Evolutionary conservation across 2,329 filamentous ascomycete species (phyloP).

Genomic region (Talaromyces sp.): DNA sequence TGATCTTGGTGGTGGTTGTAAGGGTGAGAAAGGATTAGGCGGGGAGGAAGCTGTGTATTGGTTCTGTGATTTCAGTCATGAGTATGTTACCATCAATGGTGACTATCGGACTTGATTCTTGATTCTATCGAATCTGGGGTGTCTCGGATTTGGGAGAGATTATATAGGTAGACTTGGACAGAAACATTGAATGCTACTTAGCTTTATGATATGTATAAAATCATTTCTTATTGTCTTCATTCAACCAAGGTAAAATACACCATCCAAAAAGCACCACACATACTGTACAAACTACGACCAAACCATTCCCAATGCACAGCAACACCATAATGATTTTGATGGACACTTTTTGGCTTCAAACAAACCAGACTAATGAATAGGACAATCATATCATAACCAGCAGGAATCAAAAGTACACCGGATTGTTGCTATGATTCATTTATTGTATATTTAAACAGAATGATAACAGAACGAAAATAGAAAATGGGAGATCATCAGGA

Average conservation of each 20-base stretch:
- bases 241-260: neutral
- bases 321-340: neutral
- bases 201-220: neutral
- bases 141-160: neutral
- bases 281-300: conserved; percentile 1
- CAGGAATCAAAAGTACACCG: neutral
- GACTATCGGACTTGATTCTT: conserved; percentile 48
- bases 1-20: conserved; percentile 49
- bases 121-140: neutral
- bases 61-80: conserved; percentile 65
- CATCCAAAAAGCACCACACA: neutral
- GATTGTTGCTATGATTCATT: neutral
- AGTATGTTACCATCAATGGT: conserved; percentile 65
- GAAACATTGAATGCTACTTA: too few species aligned
- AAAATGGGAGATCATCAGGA: conserved; percentile 14
- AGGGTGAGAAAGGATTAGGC: conserved; percentile 36
- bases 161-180: neutral
- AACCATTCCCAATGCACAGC: neutral
- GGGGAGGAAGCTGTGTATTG: conserved; percentile 55
- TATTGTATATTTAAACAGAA: conserved; percentile 17
- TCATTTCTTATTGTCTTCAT: neutral
- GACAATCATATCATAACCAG: neutral
- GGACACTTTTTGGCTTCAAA: neutral
- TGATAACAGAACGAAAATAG: conserved; percentile 14
- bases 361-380: neutral